Conservation (phyloP, 2,329 filamentous ascomycete species). For the Colletotrichum plurivorum region DNA sequence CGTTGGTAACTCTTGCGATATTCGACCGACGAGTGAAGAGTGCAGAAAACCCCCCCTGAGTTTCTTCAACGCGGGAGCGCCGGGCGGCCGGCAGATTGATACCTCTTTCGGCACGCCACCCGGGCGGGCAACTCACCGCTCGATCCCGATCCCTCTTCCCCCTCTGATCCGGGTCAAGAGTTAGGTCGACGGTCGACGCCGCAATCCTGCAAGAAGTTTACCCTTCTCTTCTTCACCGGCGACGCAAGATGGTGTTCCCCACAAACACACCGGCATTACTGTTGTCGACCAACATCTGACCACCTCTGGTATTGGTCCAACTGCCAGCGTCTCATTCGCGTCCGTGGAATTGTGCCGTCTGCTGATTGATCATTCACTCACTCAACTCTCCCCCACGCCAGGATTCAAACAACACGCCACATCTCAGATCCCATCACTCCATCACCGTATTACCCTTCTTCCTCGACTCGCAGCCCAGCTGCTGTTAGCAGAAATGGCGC, state of each 20-base stretch:
- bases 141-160: constrained; percentile 1
- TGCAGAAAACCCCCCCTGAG: too few relatives aligned
- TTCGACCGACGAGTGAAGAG: too few relatives aligned
- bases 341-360: not conserved
- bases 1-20: too few relatives aligned
- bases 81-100: not conserved
- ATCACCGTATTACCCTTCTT: not conserved
- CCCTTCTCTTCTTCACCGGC: not conserved
- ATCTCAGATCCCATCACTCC: constrained; percentile 3
- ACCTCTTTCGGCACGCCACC: not conserved
- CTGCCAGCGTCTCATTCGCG: constrained; percentile 11
- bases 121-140: not conserved
- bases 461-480: constrained; percentile 14
- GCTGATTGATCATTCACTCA: not conserved
- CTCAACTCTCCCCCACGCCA: not conserved
- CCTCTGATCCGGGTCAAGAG: not conserved
- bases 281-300: constrained; percentile 16
- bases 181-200: not conserved
- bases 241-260: constrained; percentile 1
- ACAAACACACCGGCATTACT: constrained; percentile 18
- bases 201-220: not conserved
- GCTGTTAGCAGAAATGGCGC: constrained; percentile 7
- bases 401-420: constrained; percentile 22
- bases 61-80: not conserved
- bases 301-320: not conserved